Percentiles rank a stretch among this genome's conserved stretches.
Evolutionary conservation across 2,329 filamentous ascomycete genomes (phyloP).

Genomic region (Monosporascus sp.): DNA sequence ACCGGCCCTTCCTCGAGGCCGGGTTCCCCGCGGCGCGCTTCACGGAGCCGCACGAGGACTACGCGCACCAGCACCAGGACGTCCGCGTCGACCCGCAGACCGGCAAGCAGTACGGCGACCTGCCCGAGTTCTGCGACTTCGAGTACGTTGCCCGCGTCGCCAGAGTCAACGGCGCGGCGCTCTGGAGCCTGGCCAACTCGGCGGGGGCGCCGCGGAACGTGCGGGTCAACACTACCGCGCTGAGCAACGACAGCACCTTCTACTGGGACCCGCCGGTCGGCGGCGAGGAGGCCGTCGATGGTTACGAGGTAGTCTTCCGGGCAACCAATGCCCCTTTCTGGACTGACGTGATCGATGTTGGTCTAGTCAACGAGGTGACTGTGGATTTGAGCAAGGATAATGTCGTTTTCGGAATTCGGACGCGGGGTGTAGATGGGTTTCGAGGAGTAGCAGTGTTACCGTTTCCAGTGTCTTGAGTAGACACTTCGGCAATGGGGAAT

Average conservation of each 20-base stretch:
- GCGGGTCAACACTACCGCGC: constrained; percentile 36
- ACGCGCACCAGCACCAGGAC: constrained; percentile 53
- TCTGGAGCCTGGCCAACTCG: constrained; percentile 48
- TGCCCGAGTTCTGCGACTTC: constrained; percentile 52
- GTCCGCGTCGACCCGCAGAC: constrained; percentile 35
- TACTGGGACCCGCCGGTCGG: constrained; percentile 39
- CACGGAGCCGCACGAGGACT: constrained; percentile 54
- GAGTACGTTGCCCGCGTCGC: constrained; percentile 48
- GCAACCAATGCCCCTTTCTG: constrained; percentile 44
- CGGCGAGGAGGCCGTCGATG: constrained; percentile 27
- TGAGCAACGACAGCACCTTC: constrained; percentile 46
- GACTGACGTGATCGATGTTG: constrained; percentile 44
- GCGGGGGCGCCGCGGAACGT: constrained; percentile 46
- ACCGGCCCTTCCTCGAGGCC: constrained; percentile 48
- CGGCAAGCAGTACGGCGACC: constrained; percentile 49
- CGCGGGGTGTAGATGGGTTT: constrained; percentile 22
- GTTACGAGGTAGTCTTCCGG: constrained; percentile 54
- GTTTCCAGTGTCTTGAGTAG: constrained; percentile 15
- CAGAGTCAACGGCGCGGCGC: constrained; percentile 47
- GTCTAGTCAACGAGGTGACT: constrained; percentile 37
- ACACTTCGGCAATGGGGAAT: neutral
- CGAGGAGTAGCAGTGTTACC: constrained; percentile 26
- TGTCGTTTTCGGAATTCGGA: constrained; percentile 50
- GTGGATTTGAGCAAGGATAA: constrained; percentile 52
- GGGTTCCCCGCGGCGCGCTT: constrained; percentile 51